A percentile compares a stretch with the other conserved stretches of the same genome.
These are phyloP conservation scores for Spathaspora sp. DNA, from an alignment of 1,139 yeast genomes.

Conservation along the genomic window DNA sequence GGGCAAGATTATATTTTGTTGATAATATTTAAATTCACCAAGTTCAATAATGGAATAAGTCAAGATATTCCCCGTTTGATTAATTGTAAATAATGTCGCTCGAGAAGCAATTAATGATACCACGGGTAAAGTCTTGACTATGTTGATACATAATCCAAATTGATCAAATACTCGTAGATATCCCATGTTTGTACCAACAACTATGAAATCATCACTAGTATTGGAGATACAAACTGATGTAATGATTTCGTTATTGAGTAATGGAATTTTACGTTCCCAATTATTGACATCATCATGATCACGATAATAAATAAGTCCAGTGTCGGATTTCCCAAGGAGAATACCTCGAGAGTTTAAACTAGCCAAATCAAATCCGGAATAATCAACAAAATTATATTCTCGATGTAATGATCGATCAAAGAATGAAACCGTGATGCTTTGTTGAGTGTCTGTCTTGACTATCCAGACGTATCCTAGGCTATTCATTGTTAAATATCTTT, in stretches of 20 bases:
- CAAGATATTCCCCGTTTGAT: conserved; percentile 29
- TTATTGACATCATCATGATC: conserved; percentile 40
- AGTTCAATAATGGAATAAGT: conserved; percentile 40
- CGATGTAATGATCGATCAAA: conserved; percentile 78
- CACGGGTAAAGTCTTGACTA: conserved; percentile 40
- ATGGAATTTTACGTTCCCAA: conserved; percentile 44
- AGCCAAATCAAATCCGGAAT: conserved; percentile 69
- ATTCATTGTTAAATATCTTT: conserved; percentile 82
- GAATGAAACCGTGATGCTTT: conserved; percentile 80
- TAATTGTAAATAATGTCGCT: conserved; percentile 33
- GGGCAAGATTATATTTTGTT: conserved; percentile 43
- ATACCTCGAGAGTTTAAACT: conserved; percentile 68
- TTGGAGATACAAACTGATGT: conserved; percentile 35
- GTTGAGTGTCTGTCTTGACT: conserved; percentile 53
- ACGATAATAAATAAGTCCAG: conserved; percentile 42
- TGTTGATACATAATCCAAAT: conserved; percentile 41
- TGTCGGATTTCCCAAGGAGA: conserved; percentile 51
- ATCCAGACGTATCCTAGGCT: conserved; percentile 82
- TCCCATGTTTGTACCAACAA: conserved; percentile 45
- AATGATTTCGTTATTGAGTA: conserved; percentile 33
- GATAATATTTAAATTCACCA: conserved; percentile 37
- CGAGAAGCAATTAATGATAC: conserved; percentile 34
- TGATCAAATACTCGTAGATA: conserved; percentile 41
- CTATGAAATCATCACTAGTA: conserved; percentile 26
- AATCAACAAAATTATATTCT: conserved; percentile 86